Base-by-base conservation (phyloP, 352 stramenopile species). In the Phytophthora rubi region DNA sequence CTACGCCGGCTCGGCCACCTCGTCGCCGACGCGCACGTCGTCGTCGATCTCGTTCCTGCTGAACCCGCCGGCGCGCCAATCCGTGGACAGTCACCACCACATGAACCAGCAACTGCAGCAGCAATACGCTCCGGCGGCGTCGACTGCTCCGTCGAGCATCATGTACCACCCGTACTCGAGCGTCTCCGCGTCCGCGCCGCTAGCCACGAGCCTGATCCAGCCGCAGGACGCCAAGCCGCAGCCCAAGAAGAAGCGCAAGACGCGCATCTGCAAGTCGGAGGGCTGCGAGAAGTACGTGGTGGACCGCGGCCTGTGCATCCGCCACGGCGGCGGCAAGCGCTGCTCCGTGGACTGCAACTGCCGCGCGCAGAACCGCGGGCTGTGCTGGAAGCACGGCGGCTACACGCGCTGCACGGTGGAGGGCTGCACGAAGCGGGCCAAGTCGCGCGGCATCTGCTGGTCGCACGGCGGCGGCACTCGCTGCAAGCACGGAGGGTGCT, bases 401-500 rank as follows among this genome's bases (percentile, higher is more conserved):
- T 86, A 86, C 74, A 86, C 73, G 59, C 76, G 68, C 55, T 86
- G 79, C 70, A 86, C 70, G 16, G 65, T 84, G 37, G 77, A 84
- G 35, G 77, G 77, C 39, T 82, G 76, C 75, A 71, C 56, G 56
- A 86, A 86, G 66, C 70, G 74, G 18, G 65, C 70, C 61, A 81
- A 78, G 53, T 92, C 85, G 18, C 73, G 85, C 15, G 89, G 89
- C 18, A 86, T 92, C 60, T 96, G 89, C 73, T 95, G 88, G 89
- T 92, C 85, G 6, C 89, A 96, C 64, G 89, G 89, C 32, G 89
- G 89, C 2, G 89, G 89, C 44, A 91, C 82, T 21, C 76, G 77
- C 53, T 91, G 83, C 68, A 86, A 87, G 49, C 51, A 80, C 28
- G 64, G 71, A n/a, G 59, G 62, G 56, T 91, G 83, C 65, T 59